Conservation (phyloP, 805 yeast species). For the Ogataea trehalophila region DNA sequence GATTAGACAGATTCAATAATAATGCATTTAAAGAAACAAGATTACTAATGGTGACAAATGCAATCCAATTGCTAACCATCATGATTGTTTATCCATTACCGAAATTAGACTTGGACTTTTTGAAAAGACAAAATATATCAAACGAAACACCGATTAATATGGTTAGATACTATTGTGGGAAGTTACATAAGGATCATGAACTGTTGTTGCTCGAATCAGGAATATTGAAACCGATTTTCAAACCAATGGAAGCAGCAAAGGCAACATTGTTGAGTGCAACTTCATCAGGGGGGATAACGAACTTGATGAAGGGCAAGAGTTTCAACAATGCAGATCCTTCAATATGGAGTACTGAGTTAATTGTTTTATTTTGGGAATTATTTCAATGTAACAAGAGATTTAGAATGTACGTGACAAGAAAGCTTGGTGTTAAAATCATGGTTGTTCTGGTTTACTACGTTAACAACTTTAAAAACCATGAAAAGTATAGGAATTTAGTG, state of each 20-base stretch:
- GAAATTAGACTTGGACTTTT: constrained; percentile 33
- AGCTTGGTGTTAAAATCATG: constrained; percentile 45
- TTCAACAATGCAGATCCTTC: constrained; percentile 16
- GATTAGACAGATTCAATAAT: constrained; percentile 31
- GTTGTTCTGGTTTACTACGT: constrained; percentile 55
- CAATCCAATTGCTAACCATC: constrained; percentile 58
- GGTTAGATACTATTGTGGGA: constrained; percentile 47
- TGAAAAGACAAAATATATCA: constrained; percentile 30
- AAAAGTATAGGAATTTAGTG: constrained; percentile 37
- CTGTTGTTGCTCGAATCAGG: constrained; percentile 43
- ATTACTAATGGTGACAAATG: constrained; percentile 42
- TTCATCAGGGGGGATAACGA: constrained; percentile 18
- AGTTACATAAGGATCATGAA: constrained; percentile 51
- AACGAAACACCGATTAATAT: constrained; percentile 38
- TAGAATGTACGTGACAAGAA: constrained; percentile 38
- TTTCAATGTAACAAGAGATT: constrained; percentile 65
- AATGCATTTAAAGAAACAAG: constrained; percentile 37
- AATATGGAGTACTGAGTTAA: constrained; percentile 53
- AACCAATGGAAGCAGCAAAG: constrained; percentile 32
- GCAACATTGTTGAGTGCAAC: constrained; percentile 4
- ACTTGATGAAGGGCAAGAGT: constrained; percentile 23
- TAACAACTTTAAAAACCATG: constrained; percentile 39
- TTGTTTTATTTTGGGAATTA: constrained; percentile 70
- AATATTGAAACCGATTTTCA: constrained; percentile 42
- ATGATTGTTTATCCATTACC: constrained; percentile 66